These are phyloP conservation scores for Dothidotthia symphoricarpi DNA, from an alignment of 2,329 filamentous ascomycete genomes.

Conservation along the genomic window DNA sequence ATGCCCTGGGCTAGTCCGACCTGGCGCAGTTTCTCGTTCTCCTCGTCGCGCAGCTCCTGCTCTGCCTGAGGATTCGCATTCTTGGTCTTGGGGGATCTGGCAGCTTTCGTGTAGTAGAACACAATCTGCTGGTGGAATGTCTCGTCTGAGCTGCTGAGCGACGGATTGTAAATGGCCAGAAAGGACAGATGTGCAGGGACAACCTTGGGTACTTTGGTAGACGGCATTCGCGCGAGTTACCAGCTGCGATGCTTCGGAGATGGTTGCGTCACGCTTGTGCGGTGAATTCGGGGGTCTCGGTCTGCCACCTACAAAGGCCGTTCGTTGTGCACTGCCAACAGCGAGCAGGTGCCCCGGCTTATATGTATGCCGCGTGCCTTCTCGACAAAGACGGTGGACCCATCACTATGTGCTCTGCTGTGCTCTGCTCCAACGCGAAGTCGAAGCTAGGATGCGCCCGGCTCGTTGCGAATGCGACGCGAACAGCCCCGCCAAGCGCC, in stretches of 20 bases:
- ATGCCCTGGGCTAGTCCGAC: slow-evolving; percentile 96
- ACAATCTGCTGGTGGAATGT: slow-evolving; percentile 80
- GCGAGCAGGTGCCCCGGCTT: too few species aligned
- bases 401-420: too few species aligned
- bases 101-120: slow-evolving; percentile 72
- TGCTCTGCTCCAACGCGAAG: too few species aligned
- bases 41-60: slow-evolving; percentile 55
- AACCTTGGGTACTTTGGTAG: slow-evolving; percentile 41
- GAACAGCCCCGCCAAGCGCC: too few species aligned
- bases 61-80: slow-evolving; percentile 39
- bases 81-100: slow-evolving; percentile 29
- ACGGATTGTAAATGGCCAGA: slow-evolving; percentile 92
- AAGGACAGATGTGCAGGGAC: slow-evolving; percentile 84
- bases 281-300: not conserved
- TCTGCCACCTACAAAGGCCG: too few species aligned
- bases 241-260: not conserved
- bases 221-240: slow-evolving; percentile 22
- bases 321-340: too few species aligned
- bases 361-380: too few species aligned
- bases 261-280: slow-evolving; percentile 2
- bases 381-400: too few species aligned
- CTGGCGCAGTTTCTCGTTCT: slow-evolving; percentile 84
- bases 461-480: too few species aligned
- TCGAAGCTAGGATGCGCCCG: too few species aligned
- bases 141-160: slow-evolving; percentile 69